Conservation (phyloP, 371 early-diverging fungal genomes). For the Coemansia sp. region DNA sequence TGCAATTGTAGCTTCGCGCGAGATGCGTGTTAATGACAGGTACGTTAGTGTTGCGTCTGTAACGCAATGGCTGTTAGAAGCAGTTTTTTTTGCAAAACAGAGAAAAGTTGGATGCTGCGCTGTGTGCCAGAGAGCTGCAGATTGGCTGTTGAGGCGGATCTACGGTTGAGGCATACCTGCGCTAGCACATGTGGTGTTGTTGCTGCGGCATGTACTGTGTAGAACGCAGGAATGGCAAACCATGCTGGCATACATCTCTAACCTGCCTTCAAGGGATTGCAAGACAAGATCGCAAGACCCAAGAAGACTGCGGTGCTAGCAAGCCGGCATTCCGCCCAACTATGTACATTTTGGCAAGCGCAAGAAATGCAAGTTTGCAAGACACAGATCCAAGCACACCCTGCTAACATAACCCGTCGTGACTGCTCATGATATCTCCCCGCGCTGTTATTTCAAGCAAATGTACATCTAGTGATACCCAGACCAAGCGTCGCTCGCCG, state of each 20-base stretch:
- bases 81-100: no score
- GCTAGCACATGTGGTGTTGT: constrained; percentile 3
- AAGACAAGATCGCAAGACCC: constrained; percentile 40
- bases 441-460: neutral
- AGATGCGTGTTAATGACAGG: constrained; percentile 41
- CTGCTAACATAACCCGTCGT: neutral
- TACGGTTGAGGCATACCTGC: neutral
- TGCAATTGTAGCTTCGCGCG: constrained; percentile 42
- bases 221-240: constrained; percentile 5
- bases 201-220: constrained; percentile 13
- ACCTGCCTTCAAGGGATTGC: constrained; percentile 24
- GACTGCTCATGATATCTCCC: neutral
- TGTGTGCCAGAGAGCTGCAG: no score
- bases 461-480: constrained; percentile 23
- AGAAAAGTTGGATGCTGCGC: no score
- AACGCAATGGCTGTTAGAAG: constrained; percentile 4
- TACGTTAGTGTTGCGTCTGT: constrained; percentile 20
- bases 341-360: neutral
- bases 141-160: neutral
- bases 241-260: neutral
- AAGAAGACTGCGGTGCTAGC: constrained; percentile 1
- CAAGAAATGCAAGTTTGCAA: constrained; percentile 3
- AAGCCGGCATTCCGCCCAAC: constrained; percentile 2
- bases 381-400: neutral
- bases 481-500: constrained; percentile 34